Evolutionary conservation across 495 filamentous ascomycete genomes (phyloP).

Genomic region (Aspergillus coremiiformis): DNA sequence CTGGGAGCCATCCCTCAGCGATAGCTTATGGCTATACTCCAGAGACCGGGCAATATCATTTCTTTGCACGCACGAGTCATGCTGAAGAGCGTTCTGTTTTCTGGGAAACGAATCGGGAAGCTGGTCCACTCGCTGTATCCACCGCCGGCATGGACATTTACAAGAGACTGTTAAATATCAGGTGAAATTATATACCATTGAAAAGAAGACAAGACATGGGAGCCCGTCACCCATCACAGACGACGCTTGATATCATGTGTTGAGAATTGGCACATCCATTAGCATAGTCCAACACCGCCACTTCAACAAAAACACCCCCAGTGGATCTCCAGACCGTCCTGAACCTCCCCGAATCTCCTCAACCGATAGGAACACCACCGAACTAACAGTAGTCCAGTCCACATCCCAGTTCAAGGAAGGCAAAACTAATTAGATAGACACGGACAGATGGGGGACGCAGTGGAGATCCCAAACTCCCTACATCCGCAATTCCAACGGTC

Average conservation of each 20-base stretch:
- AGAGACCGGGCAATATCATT: background rate
- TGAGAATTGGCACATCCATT: too few relatives aligned
- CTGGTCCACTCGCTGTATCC: background rate
- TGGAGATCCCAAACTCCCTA: background rate
- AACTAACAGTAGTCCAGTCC: background rate
- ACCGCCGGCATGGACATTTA: background rate
- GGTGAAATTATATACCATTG: too few relatives aligned
- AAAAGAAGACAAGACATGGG: background rate
- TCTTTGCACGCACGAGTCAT: background rate
- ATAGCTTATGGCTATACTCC: slow-evolving; percentile 1
- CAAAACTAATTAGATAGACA: background rate
- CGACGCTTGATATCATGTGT: too few relatives aligned
- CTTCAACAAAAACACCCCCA: too few relatives aligned
- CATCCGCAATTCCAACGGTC: background rate
- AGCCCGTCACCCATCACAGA: too few relatives aligned
- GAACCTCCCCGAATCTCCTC: too few relatives aligned
- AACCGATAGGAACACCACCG: background rate
- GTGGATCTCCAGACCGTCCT: too few relatives aligned
- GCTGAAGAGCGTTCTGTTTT: background rate
- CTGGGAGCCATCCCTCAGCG: too few relatives aligned
- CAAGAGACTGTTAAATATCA: background rate
- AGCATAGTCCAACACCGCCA: too few relatives aligned
- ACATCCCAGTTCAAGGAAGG: background rate
- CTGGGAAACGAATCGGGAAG: background rate
- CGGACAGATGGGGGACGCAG: background rate